phyloP scores from a whole-genome alignment of 768 basidiomycete genomes.

The Hirschioporus abietinus region DNA sequence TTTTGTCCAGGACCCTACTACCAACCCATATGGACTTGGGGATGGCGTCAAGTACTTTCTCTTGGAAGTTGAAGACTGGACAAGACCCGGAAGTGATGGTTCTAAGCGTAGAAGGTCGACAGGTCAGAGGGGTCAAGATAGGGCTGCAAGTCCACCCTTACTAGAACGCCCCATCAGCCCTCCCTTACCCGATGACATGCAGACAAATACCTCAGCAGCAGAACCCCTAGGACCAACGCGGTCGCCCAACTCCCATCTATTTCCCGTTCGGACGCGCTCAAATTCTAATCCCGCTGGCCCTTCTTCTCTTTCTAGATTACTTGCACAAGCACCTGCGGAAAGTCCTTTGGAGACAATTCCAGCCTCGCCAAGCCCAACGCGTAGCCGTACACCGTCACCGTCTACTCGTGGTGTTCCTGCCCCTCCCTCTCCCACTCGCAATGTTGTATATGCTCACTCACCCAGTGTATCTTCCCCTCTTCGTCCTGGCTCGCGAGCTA shows the following conservation, averaged over 20 bases:
- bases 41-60: slow-evolving; percentile 91
- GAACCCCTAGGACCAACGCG: slow-evolving; percentile 63
- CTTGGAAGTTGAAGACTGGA: slow-evolving; percentile 94
- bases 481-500: slow-evolving; percentile 69
- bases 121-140: slow-evolving; percentile 40
- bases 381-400: slow-evolving; percentile 12
- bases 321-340: slow-evolving; percentile 66
- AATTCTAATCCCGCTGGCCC: slow-evolving; percentile 67
- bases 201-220: slow-evolving; percentile 54
- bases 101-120: slow-evolving; percentile 54
- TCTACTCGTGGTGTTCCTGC: slow-evolving; percentile 30
- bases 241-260: slow-evolving; percentile 62
- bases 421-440: slow-evolving; percentile 32
- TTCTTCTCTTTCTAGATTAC: slow-evolving; percentile 71
- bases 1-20: slow-evolving; percentile 58
- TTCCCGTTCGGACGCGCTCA: slow-evolving; percentile 56
- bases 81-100: slow-evolving; percentile 52
- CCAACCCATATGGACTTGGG: slow-evolving; percentile 85
- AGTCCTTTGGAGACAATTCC: slow-evolving; percentile 20
- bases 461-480: slow-evolving; percentile 47
- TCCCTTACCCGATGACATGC: slow-evolving; percentile 56
- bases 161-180: slow-evolving; percentile 26
- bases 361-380: slow-evolving; percentile 12
- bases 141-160: slow-evolving; percentile 12
- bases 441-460: slow-evolving; percentile 30